phyloP scores from a whole-genome alignment of 768 basidiomycete species.

The Brasilioporus rufonigricans region DNA sequence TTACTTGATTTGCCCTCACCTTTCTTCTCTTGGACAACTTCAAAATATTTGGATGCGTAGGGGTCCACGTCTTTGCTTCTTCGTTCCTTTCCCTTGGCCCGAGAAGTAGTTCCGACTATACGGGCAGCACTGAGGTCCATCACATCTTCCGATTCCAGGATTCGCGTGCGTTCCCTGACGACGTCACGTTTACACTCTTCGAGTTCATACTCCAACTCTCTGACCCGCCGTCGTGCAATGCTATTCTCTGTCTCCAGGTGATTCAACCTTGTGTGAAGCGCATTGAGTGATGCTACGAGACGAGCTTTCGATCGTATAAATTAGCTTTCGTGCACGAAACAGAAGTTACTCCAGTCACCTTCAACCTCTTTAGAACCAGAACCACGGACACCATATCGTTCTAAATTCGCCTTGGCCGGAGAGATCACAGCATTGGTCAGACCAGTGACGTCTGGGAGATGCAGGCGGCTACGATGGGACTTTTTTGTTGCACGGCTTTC shows the following conservation, averaged over 20 bases:
- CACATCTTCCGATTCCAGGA: constrained; percentile 54
- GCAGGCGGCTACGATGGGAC: constrained; percentile 41
- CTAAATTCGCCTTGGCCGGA: constrained; percentile 55
- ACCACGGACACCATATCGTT: constrained; percentile 49
- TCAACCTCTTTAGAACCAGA: constrained; percentile 58
- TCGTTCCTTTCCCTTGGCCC: constrained; percentile 29
- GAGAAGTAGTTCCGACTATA: constrained; percentile 18
- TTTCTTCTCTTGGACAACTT: constrained; percentile 87
- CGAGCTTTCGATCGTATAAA: constrained; percentile 43
- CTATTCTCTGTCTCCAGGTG: constrained; percentile 81
- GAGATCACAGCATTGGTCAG: constrained; percentile 75
- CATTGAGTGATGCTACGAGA: constrained; percentile 56
- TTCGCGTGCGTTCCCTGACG: constrained; percentile 60
- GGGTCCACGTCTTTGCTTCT: constrained; percentile 36
- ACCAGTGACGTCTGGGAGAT: constrained; percentile 82
- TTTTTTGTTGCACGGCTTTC: constrained; percentile 16
- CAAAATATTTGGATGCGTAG: constrained; percentile 55
- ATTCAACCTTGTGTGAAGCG: constrained; percentile 65
- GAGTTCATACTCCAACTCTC: constrained; percentile 83
- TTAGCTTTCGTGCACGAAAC: neutral
- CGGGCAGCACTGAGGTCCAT: constrained; percentile 19
- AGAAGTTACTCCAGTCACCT: constrained; percentile 40
- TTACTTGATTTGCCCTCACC: constrained; percentile 47
- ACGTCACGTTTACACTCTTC: constrained; percentile 83
- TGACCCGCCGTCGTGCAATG: constrained; percentile 76